These are phyloP conservation scores for Trichosporon sp. DNA, from an alignment of 1,284 basidiomycete genomes.

Conservation along the genomic window DNA sequence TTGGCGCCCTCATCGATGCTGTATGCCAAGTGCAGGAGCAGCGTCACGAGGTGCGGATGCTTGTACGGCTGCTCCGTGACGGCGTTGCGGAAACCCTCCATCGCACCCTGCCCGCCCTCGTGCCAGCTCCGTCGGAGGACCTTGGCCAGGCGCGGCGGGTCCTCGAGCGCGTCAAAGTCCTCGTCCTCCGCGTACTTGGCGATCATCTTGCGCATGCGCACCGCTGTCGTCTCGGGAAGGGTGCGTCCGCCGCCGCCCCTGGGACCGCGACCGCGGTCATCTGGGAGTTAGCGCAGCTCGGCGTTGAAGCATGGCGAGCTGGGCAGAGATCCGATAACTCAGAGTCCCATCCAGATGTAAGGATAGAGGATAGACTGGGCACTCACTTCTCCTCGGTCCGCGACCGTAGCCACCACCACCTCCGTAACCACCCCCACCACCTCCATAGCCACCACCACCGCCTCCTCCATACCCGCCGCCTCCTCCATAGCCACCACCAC, in stretches of 20 bases:
- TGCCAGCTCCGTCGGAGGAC: constrained; percentile 68
- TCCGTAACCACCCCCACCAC: constrained; percentile 27
- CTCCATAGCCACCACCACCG: constrained; percentile 28
- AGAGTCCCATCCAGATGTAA: neutral
- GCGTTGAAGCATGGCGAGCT: too few species aligned
- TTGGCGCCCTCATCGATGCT: constrained; percentile 38
- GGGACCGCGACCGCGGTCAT: constrained; percentile 35
- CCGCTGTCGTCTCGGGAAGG: constrained; percentile 67
- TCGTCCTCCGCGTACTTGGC: constrained; percentile 76
- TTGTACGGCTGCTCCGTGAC: constrained; percentile 90
- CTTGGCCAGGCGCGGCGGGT: constrained; percentile 68
- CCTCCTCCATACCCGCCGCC: constrained; percentile 21
- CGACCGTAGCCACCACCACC: constrained; percentile 32
- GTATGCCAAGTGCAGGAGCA: constrained; percentile 72
- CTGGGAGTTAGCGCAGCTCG: constrained; percentile 24
- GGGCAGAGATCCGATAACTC: too few species aligned
- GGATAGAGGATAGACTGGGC: too few species aligned
- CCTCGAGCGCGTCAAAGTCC: constrained; percentile 62
- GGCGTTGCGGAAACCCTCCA: constrained; percentile 71
- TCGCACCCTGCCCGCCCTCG: constrained; percentile 63
- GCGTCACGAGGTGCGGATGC: constrained; percentile 79
- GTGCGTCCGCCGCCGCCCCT: constrained; percentile 37
- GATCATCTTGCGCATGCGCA: constrained; percentile 69
- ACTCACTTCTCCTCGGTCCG: constrained; percentile 37
- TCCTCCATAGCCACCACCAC: constrained; percentile 31